A percentile compares a stretch with the other conserved stretches of the same genome.
Conservation (phyloP, 2,329 filamentous ascomycete species). For the Beauveria rudraprayagi region DNA sequence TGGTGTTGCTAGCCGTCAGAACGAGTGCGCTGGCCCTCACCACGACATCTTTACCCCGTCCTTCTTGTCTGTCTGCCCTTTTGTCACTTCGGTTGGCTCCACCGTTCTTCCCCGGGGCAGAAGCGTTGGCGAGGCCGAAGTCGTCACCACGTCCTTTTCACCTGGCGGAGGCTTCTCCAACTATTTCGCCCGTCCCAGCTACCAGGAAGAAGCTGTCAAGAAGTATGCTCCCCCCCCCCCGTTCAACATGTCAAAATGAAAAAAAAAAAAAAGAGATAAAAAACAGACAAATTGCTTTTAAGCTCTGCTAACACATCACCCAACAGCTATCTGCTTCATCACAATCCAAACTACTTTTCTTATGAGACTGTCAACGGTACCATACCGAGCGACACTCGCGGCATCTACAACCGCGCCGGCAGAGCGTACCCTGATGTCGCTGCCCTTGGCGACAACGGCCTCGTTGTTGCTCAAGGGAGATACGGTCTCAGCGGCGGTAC, state of each 20-base stretch:
- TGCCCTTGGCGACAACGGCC: conserved; percentile 35
- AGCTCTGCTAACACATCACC: conserved; percentile 13
- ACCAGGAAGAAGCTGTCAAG: conserved; percentile 34
- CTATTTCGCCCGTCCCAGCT: conserved; percentile 36
- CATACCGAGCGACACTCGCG: conserved; percentile 27
- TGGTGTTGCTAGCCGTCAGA: conserved; percentile 23
- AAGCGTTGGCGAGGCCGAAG: conserved; percentile 36
- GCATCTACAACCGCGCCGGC: conserved; percentile 33
- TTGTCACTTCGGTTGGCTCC: conserved; percentile 41
- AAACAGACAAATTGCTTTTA: not conserved
- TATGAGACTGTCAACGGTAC: conserved; percentile 25
- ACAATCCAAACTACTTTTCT: conserved; percentile 12
- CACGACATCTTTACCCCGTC: conserved; percentile 25
- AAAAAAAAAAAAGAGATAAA: too few relatives aligned
- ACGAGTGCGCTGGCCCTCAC: conserved; percentile 11
- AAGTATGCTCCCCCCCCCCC: conserved; percentile 1
- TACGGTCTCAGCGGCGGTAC: conserved; percentile 33
- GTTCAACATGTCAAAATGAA: too few relatives aligned
- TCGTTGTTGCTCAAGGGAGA: conserved; percentile 34
- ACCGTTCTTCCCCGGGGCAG: conserved; percentile 35
- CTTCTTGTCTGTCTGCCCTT: conserved; percentile 32
- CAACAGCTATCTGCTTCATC: conserved; percentile 24
- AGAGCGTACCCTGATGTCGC: conserved; percentile 36
- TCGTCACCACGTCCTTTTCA: conserved; percentile 39
- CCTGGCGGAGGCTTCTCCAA: conserved; percentile 21